A percentile compares a stretch with the other conserved stretches of the same genome.
phyloP scores from a whole-genome alignment of 495 filamentous ascomycete species.

The Jackrogersella multiformis region DNA sequence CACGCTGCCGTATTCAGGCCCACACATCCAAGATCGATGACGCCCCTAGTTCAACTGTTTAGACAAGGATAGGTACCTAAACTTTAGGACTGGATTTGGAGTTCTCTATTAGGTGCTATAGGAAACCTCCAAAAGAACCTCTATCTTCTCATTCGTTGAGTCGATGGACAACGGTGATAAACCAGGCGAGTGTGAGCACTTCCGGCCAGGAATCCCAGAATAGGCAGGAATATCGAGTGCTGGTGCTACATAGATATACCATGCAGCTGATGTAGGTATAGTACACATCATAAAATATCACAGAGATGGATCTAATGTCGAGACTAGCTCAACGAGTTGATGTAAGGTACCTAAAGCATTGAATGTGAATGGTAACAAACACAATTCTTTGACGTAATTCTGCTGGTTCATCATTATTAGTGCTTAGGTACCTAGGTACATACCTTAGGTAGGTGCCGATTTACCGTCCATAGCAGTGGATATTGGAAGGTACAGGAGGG shows the following conservation, averaged over 20 bases:
- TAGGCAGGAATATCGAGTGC: constrained; percentile 30
- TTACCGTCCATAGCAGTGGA: no score
- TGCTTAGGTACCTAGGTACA: no score
- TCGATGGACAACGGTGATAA: constrained; percentile 2
- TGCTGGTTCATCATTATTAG: constrained; percentile 3
- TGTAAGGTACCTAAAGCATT: not conserved
- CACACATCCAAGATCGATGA: not conserved
- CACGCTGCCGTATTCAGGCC: constrained; percentile 5
- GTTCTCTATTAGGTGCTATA: not conserved
- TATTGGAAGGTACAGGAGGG: no score
- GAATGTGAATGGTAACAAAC: constrained; percentile 15
- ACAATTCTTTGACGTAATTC: constrained; percentile 19
- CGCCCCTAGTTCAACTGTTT: constrained; percentile 1
- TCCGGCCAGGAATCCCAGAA: constrained; percentile 21
- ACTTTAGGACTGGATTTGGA: not conserved
- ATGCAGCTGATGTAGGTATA: not conserved
- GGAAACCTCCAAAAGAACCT: not conserved
- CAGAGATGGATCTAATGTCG: no score
- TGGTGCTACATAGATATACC: not conserved
- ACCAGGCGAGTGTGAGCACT: not conserved
- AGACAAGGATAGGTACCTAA: constrained; percentile 2
- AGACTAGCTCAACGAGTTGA: not conserved
- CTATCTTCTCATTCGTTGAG: constrained; percentile 6
- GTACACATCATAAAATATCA: no score
- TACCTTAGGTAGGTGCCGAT: no score